phyloP scores from a whole-genome alignment of 352 stramenopile genomes.

The Pythium dissotocum region DNA sequence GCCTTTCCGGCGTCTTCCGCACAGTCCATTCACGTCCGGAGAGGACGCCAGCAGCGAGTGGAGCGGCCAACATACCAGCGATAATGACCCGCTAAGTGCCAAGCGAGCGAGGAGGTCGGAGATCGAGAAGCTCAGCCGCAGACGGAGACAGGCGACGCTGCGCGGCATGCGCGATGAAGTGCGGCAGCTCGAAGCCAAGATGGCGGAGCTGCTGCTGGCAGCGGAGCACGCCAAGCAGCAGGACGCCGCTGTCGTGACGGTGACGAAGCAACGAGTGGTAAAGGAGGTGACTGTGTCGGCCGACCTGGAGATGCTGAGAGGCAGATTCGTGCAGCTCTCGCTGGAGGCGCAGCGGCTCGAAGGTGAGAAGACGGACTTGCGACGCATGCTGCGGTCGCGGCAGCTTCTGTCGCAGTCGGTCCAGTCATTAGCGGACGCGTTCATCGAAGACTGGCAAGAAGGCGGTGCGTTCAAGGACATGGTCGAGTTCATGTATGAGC shows the following conservation, averaged over 20 bases:
- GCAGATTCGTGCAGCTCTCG: conserved; percentile 20
- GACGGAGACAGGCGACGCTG: conserved; percentile 26
- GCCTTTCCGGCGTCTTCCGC: neutral
- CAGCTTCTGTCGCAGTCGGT: conserved; percentile 54
- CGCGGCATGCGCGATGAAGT: conserved; percentile 51
- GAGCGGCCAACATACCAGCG: conserved; percentile 1
- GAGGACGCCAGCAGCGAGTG: conserved; percentile 16
- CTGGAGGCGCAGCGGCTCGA: conserved; percentile 25
- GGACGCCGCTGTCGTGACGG: conserved; percentile 3
- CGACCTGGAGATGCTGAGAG: conserved; percentile 9
- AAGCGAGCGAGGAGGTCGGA: conserved; percentile 45
- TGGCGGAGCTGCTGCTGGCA: conserved; percentile 20
- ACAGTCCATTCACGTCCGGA: conserved; percentile 12
- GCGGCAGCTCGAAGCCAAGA: conserved; percentile 37
- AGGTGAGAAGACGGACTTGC: conserved; percentile 44
- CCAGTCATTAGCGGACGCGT: conserved; percentile 33
- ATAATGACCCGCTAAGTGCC: neutral
- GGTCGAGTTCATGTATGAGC: conserved; percentile 32
- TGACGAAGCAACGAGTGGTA: conserved; percentile 2
- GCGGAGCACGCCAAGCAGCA: neutral
- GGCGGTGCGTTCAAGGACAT: conserved; percentile 19
- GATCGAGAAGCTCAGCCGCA: conserved; percentile 63
- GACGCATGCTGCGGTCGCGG: conserved; percentile 47
- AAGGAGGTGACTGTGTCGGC: conserved; percentile 9
- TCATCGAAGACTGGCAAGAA: conserved; percentile 33